Percentiles rank a stretch among this genome's conserved stretches.
These are phyloP conservation scores for Dentiscutata heterogama DNA, from an alignment of 371 early-diverging fungal species.

Conservation along the genomic window DNA sequence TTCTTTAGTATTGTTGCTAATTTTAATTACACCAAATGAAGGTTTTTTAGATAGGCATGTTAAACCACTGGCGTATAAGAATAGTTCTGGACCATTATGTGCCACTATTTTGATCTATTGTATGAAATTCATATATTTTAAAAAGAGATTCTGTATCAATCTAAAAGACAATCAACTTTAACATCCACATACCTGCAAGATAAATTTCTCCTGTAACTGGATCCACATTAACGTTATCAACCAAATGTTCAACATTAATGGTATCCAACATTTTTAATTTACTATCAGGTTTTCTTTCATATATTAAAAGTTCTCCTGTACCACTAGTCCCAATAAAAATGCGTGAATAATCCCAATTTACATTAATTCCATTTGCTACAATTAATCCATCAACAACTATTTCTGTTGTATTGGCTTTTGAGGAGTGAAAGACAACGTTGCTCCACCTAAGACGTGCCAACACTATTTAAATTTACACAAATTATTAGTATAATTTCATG, in stretches of 20 bases:
- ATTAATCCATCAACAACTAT: slow-evolving; percentile 5
- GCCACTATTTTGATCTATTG: too few relatives aligned
- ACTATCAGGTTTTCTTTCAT: slow-evolving; percentile 35
- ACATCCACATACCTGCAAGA: slow-evolving; percentile 48
- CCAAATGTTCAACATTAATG: background rate
- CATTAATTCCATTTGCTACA: slow-evolving; percentile 27
- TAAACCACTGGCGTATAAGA: background rate
- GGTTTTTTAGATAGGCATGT: background rate
- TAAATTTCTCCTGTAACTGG: slow-evolving; percentile 52
- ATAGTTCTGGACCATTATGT: background rate
- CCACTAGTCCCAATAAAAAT: slow-evolving; percentile 49
- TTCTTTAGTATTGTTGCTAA: slow-evolving; percentile 46
- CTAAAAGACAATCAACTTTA: too few relatives aligned
- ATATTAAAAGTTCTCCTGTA: slow-evolving; percentile 46
- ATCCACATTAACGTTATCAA: slow-evolving; percentile 42
- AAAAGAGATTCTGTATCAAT: too few relatives aligned
- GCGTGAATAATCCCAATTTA: slow-evolving; percentile 48
- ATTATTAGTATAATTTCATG: background rate
- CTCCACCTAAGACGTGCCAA: slow-evolving; percentile 5
- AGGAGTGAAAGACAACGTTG: slow-evolving; percentile 41
- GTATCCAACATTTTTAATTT: background rate
- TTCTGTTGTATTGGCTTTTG: slow-evolving; percentile 6
- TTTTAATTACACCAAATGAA: slow-evolving; percentile 48
- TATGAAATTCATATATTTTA: too few relatives aligned
- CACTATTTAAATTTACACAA: slow-evolving; percentile 13